phyloP scores from a whole-genome alignment of 2,329 filamentous ascomycete genomes.

The Pseudogymnoascus sp. region DNA sequence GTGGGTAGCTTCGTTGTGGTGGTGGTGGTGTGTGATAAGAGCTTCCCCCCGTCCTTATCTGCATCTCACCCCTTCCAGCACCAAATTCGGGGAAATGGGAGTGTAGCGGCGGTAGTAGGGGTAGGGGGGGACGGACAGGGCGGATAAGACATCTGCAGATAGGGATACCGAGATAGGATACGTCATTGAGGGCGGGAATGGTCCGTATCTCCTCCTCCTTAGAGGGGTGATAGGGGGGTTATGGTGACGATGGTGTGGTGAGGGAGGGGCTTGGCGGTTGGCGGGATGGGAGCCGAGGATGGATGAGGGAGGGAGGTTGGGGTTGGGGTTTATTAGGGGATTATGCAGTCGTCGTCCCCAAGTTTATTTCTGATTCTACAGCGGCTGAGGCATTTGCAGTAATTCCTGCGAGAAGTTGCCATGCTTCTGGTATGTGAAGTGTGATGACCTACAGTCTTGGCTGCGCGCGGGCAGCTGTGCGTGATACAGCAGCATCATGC shows the following conservation, averaged over 20 bases:
- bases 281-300: neutral
- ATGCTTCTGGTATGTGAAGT: neutral
- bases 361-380: neutral
- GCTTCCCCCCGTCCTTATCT: neutral
- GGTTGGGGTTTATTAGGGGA: neutral
- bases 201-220: neutral
- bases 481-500: neutral
- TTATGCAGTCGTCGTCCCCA: neutral
- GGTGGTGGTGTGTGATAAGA: neutral
- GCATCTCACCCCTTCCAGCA: neutral
- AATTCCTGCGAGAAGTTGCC: neutral
- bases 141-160: neutral
- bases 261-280: neutral
- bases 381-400: neutral
- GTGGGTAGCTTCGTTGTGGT: neutral
- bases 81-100: neutral
- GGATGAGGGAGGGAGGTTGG: neutral
- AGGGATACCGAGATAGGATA: neutral
- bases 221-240: neutral
- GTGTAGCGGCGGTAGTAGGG: too few relatives aligned
- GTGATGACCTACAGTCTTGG: neutral
- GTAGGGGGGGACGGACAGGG: neutral
- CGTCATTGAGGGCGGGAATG: constrained; percentile 2
- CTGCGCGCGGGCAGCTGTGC: neutral
- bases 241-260: neutral